Base-by-base conservation (phyloP, 2,329 filamentous ascomycete species). In the Boeremia exigua region DNA sequence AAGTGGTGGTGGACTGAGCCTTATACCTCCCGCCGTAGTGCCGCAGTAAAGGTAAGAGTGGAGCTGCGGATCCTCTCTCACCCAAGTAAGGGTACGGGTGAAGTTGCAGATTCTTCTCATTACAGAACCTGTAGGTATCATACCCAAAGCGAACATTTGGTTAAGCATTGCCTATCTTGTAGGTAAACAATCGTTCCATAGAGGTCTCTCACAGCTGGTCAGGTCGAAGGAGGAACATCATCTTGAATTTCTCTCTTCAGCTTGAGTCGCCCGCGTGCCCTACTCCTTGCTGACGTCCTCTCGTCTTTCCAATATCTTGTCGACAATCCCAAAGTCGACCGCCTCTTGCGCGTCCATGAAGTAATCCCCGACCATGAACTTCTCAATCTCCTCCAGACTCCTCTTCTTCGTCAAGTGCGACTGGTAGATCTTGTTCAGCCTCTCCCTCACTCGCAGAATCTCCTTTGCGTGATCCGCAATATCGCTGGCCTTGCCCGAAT, bases 391-490 rank as follows among this genome's bases (percentile, higher is more conserved):
- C 44, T 92, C 88, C 32, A 96, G 70, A 30, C 82, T 87, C 74
- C 92, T 88, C 46, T 87, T 82, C 75, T 86, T 88, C 68, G 93
- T 97, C 70, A 99, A 80, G 75, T 99, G 95, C 48, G 83, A 80
- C 74, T 88, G 86, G 74, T 97, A 97, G 55, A 99, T 98, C 78
- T 88, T 83, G 75, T 99, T 98, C 68, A 97, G 80, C 78, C 94
- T 90, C 61, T 88, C 85, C 55, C 95, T 84, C 51, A 96, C 88
- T 55, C 92, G 83, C 73, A 98, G 82, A 53, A 99, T 99, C 81
- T 99, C 94, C 71, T 93, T 97, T 5, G 95, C 95, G 72, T 99
- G 96, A 60, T 99, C 98, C 43, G 96, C 85, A 62, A 99, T 98
- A 71, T 99, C 95, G 29, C 79, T 83, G 28, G 87, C 87, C 62